These are phyloP conservation scores for Thermomyces lanuginosus DNA, from an alignment of 2,329 filamentous ascomycete genomes.

Conservation along the genomic window DNA sequence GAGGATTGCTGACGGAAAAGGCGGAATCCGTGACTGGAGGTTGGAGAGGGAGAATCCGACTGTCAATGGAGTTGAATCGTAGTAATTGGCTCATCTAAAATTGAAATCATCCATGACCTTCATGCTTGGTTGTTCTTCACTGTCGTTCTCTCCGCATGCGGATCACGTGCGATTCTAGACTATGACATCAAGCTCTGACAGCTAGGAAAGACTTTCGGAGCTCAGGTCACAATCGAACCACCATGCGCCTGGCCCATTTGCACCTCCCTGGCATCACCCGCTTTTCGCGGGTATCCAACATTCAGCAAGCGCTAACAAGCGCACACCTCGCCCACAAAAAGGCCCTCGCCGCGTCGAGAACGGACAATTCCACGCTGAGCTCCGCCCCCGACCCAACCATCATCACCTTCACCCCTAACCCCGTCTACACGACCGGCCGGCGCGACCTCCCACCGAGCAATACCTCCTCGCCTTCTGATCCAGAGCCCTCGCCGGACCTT, in stretches of 20 bases:
- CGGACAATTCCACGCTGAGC: neutral
- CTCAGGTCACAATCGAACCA: constrained; percentile 9
- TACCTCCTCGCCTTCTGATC: constrained; percentile 12
- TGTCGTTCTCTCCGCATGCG: neutral
- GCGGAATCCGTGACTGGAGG: constrained; percentile 68
- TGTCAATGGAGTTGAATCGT: constrained; percentile 15
- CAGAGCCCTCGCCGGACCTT: constrained; percentile 19
- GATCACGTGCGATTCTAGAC: neutral
- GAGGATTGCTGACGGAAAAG: constrained; percentile 87
- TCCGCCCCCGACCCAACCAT: constrained; percentile 48
- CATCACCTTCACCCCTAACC: constrained; percentile 65
- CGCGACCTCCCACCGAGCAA: constrained; percentile 45
- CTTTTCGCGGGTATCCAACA: constrained; percentile 37
- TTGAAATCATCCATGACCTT: neutral
- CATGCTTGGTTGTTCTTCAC: too few species aligned
- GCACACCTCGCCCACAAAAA: constrained; percentile 47
- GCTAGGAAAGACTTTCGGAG: constrained; percentile 7
- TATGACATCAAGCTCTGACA: too few species aligned
- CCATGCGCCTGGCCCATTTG: constrained; percentile 44
- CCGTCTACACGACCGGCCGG: constrained; percentile 80
- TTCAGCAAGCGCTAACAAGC: constrained; percentile 42
- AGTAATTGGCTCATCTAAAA: neutral
- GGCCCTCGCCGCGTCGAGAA: constrained; percentile 13
- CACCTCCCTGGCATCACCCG: constrained; percentile 38
- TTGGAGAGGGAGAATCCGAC: constrained; percentile 21